A percentile compares a stretch with the other conserved stretches of the same genome.
Conservation (phyloP, 371 early-diverging fungal species). For the Mucor saturninus region DNA sequence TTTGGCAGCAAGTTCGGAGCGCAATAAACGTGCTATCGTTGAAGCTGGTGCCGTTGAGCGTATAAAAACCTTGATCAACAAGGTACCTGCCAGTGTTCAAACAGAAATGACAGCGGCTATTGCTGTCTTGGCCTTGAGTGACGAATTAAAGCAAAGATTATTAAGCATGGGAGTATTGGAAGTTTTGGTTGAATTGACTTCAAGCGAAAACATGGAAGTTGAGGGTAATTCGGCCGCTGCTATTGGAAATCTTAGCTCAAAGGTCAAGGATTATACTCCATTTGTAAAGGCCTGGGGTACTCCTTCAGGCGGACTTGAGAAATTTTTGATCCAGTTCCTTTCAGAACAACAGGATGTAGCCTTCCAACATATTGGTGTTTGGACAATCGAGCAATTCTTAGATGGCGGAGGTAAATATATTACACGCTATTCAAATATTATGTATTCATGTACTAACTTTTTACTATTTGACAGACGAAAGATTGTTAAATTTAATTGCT, state of each 20-base stretch:
- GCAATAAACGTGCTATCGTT: conserved; percentile 78
- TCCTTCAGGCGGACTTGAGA: conserved; percentile 72
- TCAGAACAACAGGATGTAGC: conserved; percentile 70
- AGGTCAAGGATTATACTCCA: conserved; percentile 70
- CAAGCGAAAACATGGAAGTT: conserved; percentile 65
- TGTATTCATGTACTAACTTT: background rate
- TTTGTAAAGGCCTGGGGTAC: conserved; percentile 72
- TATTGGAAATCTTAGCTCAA: conserved; percentile 81
- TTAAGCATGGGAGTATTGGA: conserved; percentile 69
- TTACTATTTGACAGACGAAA: conserved; percentile 28
- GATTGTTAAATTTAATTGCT: conserved; percentile 36
- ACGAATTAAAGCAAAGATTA: conserved; percentile 76
- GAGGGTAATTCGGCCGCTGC: conserved; percentile 88
- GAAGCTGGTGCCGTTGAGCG: conserved; percentile 83
- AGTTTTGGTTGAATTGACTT: conserved; percentile 77
- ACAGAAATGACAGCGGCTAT: conserved; percentile 90
- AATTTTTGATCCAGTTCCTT: conserved; percentile 76
- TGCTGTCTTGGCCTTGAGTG: conserved; percentile 83
- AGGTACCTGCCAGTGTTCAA: conserved; percentile 68
- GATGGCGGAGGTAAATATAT: conserved; percentile 60
- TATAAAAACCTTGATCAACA: conserved; percentile 66
- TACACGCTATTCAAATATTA: background rate
- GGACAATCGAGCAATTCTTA: conserved; percentile 87
- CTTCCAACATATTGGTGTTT: conserved; percentile 87
- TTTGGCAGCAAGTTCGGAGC: conserved; percentile 82